Evolutionary conservation across 2,329 filamentous ascomycete genomes (phyloP).

Genomic region (Talaromyces marneffei): DNA sequence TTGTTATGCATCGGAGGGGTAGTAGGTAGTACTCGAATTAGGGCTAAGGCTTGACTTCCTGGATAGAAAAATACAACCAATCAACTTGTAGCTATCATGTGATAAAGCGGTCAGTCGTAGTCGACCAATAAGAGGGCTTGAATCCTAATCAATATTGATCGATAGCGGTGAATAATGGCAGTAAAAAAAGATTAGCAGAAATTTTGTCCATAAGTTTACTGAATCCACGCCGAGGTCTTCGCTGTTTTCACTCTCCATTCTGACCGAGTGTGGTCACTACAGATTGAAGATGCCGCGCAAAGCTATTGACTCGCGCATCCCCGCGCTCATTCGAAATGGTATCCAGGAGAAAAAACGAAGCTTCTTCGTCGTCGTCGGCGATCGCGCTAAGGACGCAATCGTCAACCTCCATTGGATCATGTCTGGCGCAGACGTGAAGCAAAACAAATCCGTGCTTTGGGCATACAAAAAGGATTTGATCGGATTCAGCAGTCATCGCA

Average conservation of each 20-base stretch:
- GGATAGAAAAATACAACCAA: neutral
- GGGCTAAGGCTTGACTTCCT: neutral
- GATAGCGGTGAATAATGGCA: constrained; percentile 24
- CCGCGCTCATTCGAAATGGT: constrained; percentile 84
- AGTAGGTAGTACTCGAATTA: neutral
- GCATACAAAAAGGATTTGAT: constrained; percentile 97
- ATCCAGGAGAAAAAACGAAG: constrained; percentile 92
- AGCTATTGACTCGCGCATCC: constrained; percentile 78
- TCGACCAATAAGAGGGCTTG: neutral
- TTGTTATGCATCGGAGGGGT: neutral
- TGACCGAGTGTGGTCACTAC: neutral
- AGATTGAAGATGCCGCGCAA: constrained; percentile 38
- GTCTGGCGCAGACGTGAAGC: constrained; percentile 80
- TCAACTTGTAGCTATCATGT: neutral
- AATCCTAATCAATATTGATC: neutral
- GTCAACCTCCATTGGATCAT: constrained; percentile 93
- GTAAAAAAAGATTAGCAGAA: constrained; percentile 18
- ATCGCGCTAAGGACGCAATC: constrained; percentile 92
- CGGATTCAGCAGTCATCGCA: constrained; percentile 90
- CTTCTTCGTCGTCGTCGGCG: constrained; percentile 95
- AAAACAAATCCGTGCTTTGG: constrained; percentile 96
- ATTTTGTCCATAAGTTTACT: constrained; percentile 7
- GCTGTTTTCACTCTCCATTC: neutral
- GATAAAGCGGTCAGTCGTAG: constrained; percentile 5
- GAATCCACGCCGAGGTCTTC: neutral